Evolutionary conservation across 192 early-diverging fungal genomes (phyloP).

Genomic region (Backusella macrospora): DNA sequence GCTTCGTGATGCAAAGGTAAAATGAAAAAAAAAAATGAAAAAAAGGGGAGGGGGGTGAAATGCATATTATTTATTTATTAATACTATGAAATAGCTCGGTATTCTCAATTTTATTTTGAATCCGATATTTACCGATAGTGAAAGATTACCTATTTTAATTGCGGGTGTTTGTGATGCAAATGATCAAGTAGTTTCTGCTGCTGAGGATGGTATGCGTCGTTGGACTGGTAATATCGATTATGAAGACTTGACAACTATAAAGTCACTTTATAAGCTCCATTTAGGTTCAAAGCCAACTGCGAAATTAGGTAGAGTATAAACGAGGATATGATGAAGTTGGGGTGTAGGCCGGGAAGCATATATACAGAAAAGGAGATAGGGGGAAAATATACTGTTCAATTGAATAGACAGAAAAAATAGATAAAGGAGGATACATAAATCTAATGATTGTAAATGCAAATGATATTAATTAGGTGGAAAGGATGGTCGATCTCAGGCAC

Average conservation of each 20-base stretch:
- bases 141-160: slow-evolving; percentile 64
- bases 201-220: slow-evolving; percentile 79
- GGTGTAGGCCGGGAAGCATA: not conserved
- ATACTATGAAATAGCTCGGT: slow-evolving; percentile 46
- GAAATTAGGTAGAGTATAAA: not conserved
- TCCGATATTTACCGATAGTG: slow-evolving; percentile 44
- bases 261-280: slow-evolving; percentile 43
- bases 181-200: slow-evolving; percentile 66
- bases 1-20: slow-evolving; percentile 40
- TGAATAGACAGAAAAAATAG: too few species aligned
- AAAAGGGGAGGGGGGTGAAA: not conserved
- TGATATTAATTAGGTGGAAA: slow-evolving; percentile 11
- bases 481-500: slow-evolving; percentile 41
- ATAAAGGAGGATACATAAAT: not conserved
- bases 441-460: not conserved
- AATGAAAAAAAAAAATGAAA: slow-evolving; percentile 35
- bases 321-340: not conserved
- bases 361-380: too few species aligned
- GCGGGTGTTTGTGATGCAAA: slow-evolving; percentile 70
- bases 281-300: slow-evolving; percentile 29
- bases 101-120: slow-evolving; percentile 47
- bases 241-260: slow-evolving; percentile 56
- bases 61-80: not conserved
- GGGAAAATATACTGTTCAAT: too few species aligned
- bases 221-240: slow-evolving; percentile 65